Base-by-base conservation (phyloP, 108 stramenopile genomes). In the Cylindrotheca closterium region DNA sequence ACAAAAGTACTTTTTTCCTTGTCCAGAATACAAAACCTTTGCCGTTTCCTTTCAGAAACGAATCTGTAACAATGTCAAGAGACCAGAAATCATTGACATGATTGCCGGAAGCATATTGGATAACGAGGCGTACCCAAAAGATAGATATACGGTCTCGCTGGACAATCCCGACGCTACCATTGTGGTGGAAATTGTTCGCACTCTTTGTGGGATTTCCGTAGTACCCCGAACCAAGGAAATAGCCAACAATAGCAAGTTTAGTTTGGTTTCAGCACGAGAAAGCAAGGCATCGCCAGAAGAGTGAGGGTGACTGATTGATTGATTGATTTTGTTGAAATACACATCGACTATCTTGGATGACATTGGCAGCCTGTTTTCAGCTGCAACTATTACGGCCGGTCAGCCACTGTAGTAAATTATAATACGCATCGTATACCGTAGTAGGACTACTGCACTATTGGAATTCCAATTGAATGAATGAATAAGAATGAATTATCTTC, bases 121-220 rank as follows among this genome's bases (percentile, higher is more conserved):
- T 28, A 33, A 67, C 53, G 24, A 48, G 30, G 48, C 67, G 18
- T 22, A 24, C 26, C 37, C 37, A 42, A 31, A 53, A 5, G n/a
- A n/a, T n/a, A n/a, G n/a, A n/a, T 75, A 68, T 55, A 74, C 64
- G 49, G 91, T 89, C 0, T 55, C 87, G 58, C 47, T 92, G 31
- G 68, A 55, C 17, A 69, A 87, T 63, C 88, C 91, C 1, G 82
- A 89, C 42, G 71, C 80, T 54, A 79, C 81, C 2, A 78, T 92
- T 34, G 52, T 73, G 25, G 79, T 92, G 58, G 91, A 92, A 75
- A 65, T 87, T 30, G 81, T 82, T 50, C 75, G 74, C 51, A 87
- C 83, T 15, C 54, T 89, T 17, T 76, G 75, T 56, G 91, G 91
- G 18, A 55, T 92, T 46, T 77, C 84, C 0, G 71, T 92, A 22